Evolutionary conservation across 345 rosid species (phyloP), one percentile per base, ranked within the genome.

Genomic region (Pistacia integerrima): DNA sequence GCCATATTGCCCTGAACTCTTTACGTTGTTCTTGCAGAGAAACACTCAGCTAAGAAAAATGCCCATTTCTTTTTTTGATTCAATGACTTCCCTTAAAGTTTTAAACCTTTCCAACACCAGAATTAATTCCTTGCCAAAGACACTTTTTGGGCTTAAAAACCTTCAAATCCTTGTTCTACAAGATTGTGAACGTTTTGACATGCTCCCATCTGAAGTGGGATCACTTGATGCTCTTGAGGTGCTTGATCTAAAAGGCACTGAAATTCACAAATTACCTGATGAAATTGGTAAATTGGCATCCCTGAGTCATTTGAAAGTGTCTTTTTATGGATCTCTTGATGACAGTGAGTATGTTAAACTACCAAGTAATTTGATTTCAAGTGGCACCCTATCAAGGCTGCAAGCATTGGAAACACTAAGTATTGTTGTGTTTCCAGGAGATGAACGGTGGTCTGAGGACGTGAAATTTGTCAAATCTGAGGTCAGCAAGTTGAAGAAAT

Each of bases 321-420:
- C 77, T 36, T 66, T 78, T 44, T 78, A 72, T 67, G 81, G 81
- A 58, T 63, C 76, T 33, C 14, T 60, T 36, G 75, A 73, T 48
- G 18, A 49, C 9, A 73, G 18, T 5, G 73, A 78, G 63, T 59
- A 67, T 46, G 25, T 48, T 20, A 46, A 54, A 30, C 67, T 78
- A 28, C 61, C 76, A 49, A 28, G 35, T 30, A 6, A 46, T 54
- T 67, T 67, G 38, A 59, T 76, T 22, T 28, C 62, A 6, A 11
- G 22, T 2, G 52, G 38, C 9, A 62, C 59, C 8, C 2, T 78
- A 41, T 72, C 77, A 49, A 58, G 49, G n/a, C 77, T 73, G 4
- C 36, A 17, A 18, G 46, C 66, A 9, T 51, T 78, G 65, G n/a
- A n/a, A 59, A 67, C 33, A 35, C 52, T 78, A 2, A 33, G 81